Conservation (phyloP, 83 land plant species). For the Larix sibirica region DNA sequence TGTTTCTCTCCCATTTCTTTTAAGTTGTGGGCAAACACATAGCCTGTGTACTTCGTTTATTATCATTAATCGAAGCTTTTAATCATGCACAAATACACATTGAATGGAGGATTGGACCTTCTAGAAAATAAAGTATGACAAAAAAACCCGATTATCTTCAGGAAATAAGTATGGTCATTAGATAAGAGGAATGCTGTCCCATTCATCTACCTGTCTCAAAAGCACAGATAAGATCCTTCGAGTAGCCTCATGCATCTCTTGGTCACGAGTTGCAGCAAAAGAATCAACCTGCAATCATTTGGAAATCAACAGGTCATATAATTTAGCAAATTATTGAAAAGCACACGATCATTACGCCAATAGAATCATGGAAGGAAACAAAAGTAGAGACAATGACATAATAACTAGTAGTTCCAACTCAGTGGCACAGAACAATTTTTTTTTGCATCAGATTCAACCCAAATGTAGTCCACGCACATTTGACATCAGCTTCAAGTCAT, state of each 20-base stretch:
- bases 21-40: neutral
- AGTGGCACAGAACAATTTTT: neutral
- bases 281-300: conserved; percentile 75
- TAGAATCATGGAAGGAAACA: neutral
- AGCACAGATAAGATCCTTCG: conserved; percentile 87
- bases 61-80: no score
- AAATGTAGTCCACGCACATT: neutral
- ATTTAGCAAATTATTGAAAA: neutral
- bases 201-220: conserved; percentile 67
- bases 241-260: conserved; percentile 97
- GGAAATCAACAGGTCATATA: no score
- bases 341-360: neutral
- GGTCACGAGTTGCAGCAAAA: conserved; percentile 83
- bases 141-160: no score
- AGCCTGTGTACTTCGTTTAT: no score
- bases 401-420: neutral
- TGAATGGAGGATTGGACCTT: neutral
- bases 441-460: neutral
- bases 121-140: neutral
- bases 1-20: no score
- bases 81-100: no score
- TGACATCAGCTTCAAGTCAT: neutral
- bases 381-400: neutral
- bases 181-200: neutral
- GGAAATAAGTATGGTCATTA: neutral